Percentiles rank a stretch among this genome's conserved stretches.
Evolutionary conservation across 495 filamentous ascomycete genomes (phyloP).

Genomic region (Lindgomyces ingoldianus): DNA sequence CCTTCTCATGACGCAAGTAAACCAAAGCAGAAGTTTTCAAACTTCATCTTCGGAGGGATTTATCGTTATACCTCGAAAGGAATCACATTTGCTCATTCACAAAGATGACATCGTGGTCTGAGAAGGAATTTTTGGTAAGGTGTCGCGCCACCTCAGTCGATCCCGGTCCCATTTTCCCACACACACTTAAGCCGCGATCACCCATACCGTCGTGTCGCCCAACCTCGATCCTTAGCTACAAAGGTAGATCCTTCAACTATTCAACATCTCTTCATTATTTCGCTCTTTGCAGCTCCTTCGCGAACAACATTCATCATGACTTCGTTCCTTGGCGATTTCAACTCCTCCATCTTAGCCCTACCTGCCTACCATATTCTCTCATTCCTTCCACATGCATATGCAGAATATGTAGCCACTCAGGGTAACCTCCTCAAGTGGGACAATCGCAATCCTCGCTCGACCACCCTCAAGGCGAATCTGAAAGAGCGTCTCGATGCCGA

Average conservation of each 20-base stretch:
- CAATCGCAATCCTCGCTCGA: constrained; percentile 45
- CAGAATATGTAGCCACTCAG: constrained; percentile 32
- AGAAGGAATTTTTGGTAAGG: too few species aligned
- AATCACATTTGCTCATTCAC: too few species aligned
- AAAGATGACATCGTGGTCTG: background rate
- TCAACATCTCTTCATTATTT: too few species aligned
- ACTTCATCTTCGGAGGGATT: too few species aligned
- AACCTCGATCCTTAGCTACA: too few species aligned
- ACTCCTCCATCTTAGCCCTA: constrained; percentile 46
- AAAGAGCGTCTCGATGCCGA: constrained; percentile 37
- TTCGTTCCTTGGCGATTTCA: constrained; percentile 29
- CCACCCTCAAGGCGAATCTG: constrained; percentile 31
- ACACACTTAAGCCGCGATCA: too few species aligned
- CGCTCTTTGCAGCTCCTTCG: background rate
- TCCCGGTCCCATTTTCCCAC: background rate
- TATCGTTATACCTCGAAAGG: too few species aligned
- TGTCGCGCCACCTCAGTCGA: too few species aligned
- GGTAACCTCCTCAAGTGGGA: constrained; percentile 39
- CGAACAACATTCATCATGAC: constrained; percentile 3
- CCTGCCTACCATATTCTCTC: constrained; percentile 46
- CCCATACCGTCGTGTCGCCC: too few species aligned
- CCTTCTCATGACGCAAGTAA: too few species aligned
- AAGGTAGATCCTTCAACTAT: too few species aligned
- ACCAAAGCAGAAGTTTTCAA: too few species aligned
- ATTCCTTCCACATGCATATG: constrained; percentile 45